A percentile compares a stretch with the other conserved stretches of the same genome.
Evolutionary conservation across 2,329 filamentous ascomycete species (phyloP).

Genomic region (Drechslerella dactyloides): DNA sequence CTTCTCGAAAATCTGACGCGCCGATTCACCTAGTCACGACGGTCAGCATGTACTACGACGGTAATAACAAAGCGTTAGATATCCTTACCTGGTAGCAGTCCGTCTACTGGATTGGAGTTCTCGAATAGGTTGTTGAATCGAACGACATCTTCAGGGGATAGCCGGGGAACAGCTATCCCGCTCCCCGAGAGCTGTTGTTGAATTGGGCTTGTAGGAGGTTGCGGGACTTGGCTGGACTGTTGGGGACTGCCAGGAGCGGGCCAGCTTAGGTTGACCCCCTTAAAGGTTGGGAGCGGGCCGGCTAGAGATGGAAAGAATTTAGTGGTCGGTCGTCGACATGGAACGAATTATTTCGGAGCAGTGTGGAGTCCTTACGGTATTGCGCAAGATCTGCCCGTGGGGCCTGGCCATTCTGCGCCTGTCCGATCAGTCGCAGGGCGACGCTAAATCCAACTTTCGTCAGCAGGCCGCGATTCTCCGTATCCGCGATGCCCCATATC

Average conservation of each 20-base stretch:
- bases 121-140: conserved; percentile 93
- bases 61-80: neutral
- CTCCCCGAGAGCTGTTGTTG: conserved; percentile 61
- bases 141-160: conserved; percentile 84
- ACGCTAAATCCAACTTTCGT: conserved; percentile 92
- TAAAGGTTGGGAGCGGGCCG: conserved; percentile 89
- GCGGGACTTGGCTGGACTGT: conserved; percentile 59
- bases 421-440: conserved; percentile 90
- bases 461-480: conserved; percentile 90
- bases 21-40: conserved; percentile 70
- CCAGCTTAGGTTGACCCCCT: conserved; percentile 68
- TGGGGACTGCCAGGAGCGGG: conserved; percentile 56
- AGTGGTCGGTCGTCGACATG: neutral
- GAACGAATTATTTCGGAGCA: conserved; percentile 13
- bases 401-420: conserved; percentile 86
- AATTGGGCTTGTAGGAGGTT: conserved; percentile 61
- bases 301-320: conserved; percentile 58
- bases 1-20: conserved; percentile 94
- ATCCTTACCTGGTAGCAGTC: conserved; percentile 70
- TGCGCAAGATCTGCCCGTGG: conserved; percentile 82
- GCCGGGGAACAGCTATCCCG: conserved; percentile 83
- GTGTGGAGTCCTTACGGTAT: conserved; percentile 64
- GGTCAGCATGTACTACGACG: conserved; percentile 35
- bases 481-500: conserved; percentile 99
- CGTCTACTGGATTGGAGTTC: conserved; percentile 78